Conservation (phyloP, 441 rosid genomes). For the Jatropha multifida region DNA sequence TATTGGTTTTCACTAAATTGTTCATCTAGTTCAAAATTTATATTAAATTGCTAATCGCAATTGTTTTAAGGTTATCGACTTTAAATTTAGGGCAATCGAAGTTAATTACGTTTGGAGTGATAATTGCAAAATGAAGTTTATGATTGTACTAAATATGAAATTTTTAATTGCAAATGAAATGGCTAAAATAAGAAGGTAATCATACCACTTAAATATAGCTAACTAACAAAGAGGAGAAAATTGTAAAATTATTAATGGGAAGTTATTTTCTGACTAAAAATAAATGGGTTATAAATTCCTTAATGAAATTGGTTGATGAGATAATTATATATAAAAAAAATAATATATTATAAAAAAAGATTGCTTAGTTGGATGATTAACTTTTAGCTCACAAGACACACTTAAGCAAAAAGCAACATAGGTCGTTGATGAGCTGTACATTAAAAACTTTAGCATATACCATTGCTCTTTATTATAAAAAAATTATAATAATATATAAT, state of each 20-base stretch:
- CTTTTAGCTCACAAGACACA: slow-evolving; percentile 13
- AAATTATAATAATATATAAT: background rate
- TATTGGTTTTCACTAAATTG: too few species aligned
- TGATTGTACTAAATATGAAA: too few species aligned
- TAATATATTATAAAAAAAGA: background rate
- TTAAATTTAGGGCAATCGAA: too few species aligned
- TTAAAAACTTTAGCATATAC: background rate
- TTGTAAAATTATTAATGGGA: background rate
- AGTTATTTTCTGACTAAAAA: background rate
- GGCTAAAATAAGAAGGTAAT: background rate
- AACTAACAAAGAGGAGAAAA: background rate
- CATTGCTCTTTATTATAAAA: background rate
- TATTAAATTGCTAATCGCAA: too few species aligned
- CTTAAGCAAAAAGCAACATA: background rate
- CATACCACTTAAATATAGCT: background rate
- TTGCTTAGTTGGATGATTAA: slow-evolving; percentile 3
- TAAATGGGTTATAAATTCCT: background rate
- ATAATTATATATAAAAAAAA: too few species aligned
- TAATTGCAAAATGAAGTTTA: too few species aligned
- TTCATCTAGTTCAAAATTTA: too few species aligned
- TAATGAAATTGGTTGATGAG: background rate
- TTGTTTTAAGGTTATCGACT: too few species aligned
- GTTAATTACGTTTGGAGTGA: too few species aligned
- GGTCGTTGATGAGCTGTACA: background rate
- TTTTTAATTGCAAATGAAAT: background rate